These are phyloP conservation scores for Neocatenulostroma microsporum DNA, from an alignment of 2,329 filamentous ascomycete genomes.

Conservation along the genomic window DNA sequence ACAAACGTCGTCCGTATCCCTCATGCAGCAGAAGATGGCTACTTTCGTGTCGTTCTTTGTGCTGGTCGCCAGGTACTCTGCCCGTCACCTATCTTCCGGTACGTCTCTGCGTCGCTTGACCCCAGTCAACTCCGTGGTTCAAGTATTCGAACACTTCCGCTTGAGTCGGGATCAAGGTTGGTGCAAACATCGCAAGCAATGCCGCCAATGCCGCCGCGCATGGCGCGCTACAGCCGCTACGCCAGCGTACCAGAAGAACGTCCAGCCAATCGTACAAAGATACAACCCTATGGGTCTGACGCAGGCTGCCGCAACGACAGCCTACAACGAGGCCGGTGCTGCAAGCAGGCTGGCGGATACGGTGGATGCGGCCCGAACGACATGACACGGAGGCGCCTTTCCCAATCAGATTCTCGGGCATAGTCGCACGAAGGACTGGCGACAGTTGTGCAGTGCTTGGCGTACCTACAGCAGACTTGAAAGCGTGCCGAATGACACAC, in stretches of 20 bases:
- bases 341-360: too few relatives aligned
- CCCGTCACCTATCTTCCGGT: conserved; percentile 11
- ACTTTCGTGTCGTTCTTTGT: conserved; percentile 12
- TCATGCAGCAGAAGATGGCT: conserved; percentile 8
- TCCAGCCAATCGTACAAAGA: conserved; percentile 2
- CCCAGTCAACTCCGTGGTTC: conserved; percentile 11
- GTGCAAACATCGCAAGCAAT: conserved; percentile 6
- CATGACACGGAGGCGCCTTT: not conserved
- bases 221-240: conserved; percentile 4
- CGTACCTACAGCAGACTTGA: too few relatives aligned
- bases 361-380: not conserved
- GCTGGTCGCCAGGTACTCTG: conserved; percentile 10
- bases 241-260: conserved; percentile 5
- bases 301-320: not conserved
- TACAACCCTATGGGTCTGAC: conserved; percentile 1
- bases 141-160: conserved; percentile 9
- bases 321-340: not conserved
- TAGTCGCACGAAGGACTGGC: too few relatives aligned
- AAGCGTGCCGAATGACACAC: too few relatives aligned
- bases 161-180: conserved; percentile 12
- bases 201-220: conserved; percentile 6
- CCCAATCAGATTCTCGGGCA: too few relatives aligned
- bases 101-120: conserved; percentile 7
- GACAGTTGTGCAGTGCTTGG: too few relatives aligned
- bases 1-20: conserved; percentile 9